phyloP scores from a whole-genome alignment of 78 protist genomes.

The Polysphondylium violaceum region DNA sequence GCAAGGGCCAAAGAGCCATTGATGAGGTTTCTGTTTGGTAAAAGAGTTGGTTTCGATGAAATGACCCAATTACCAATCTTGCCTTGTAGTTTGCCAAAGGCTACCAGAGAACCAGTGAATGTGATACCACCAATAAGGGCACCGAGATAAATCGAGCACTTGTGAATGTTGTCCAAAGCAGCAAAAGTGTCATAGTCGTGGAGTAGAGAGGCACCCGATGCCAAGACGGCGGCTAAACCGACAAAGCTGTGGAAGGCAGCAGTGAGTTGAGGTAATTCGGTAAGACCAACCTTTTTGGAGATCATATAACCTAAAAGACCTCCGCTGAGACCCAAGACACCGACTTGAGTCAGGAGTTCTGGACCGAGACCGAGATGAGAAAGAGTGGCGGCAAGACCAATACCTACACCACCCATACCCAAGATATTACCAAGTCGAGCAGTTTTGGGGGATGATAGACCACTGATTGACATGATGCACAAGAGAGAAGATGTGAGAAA shows the following conservation, averaged over 20 bases:
- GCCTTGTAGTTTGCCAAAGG: slow-evolving; percentile 96
- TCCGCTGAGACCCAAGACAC: slow-evolving; percentile 24
- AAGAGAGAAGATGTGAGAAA: slow-evolving; percentile 33
- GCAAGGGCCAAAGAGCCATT: slow-evolving; percentile 70
- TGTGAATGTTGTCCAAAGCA: slow-evolving; percentile 33
- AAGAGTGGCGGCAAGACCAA: slow-evolving; percentile 68
- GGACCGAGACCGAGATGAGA: slow-evolving; percentile 3
- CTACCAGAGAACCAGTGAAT: slow-evolving; percentile 95
- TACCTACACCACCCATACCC: slow-evolving; percentile 81
- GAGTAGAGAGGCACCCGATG: slow-evolving; percentile 22
- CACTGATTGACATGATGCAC: slow-evolving; percentile 68
- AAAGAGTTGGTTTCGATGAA: slow-evolving; percentile 59
- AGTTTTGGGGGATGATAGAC: slow-evolving; percentile 52
- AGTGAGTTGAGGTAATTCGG: slow-evolving; percentile 89
- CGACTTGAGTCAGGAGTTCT: slow-evolving; percentile 30
- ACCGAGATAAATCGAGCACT: slow-evolving; percentile 84
- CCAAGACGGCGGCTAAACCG: slow-evolving; percentile 89
- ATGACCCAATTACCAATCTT: slow-evolving; percentile 37
- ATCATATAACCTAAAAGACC: slow-evolving; percentile 75
- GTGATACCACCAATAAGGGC: slow-evolving; percentile 93
- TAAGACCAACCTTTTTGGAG: slow-evolving; percentile 49
- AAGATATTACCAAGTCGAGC: slow-evolving; percentile 68
- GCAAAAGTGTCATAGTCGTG: slow-evolving; percentile 5
- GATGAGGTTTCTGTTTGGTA: slow-evolving; percentile 82
- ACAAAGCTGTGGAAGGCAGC: slow-evolving; percentile 92